Evolutionary conservation across 1,139 yeast species (phyloP).

Genomic region (Protomyces lactucae-debilis): DNA sequence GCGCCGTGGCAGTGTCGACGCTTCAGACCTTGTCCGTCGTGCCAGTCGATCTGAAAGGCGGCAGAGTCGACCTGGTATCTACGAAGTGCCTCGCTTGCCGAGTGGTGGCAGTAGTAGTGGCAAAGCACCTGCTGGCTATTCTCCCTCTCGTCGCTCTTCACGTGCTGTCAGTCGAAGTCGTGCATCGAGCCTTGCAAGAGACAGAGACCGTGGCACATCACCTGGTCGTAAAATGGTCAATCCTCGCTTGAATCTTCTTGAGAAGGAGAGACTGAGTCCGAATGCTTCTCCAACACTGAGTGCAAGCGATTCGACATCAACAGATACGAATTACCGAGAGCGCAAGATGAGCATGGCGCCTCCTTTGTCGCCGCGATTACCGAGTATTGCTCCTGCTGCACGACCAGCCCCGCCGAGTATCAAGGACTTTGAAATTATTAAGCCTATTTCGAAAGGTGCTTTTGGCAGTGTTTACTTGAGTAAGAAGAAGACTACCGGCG

Average conservation of each 20-base stretch:
- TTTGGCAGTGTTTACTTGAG: conserved; percentile 93
- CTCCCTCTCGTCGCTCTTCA: conserved; percentile 16
- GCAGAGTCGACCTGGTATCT: not conserved
- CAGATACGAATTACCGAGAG: conserved; percentile 25
- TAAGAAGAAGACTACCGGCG: conserved; percentile 78
- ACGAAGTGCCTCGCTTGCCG: conserved; percentile 18
- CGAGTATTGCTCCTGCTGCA: conserved; percentile 51
- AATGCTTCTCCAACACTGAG: conserved; percentile 18
- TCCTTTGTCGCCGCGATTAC: conserved; percentile 75
- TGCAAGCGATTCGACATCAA: conserved; percentile 29
- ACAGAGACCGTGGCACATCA: conserved; percentile 1
- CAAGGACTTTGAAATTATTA: conserved; percentile 80
- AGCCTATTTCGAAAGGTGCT: conserved; percentile 95
- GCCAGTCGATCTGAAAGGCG: not conserved
- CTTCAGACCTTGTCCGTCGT: not conserved
- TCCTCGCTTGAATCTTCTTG: conserved; percentile 8
- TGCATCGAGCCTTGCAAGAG: conserved; percentile 11
- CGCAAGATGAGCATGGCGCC: conserved; percentile 35
- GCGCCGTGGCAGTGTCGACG: not conserved
- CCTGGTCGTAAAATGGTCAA: conserved; percentile 7
- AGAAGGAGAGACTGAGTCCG: conserved; percentile 17
- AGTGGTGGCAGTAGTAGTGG: conserved; percentile 17
- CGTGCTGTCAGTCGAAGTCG: conserved; percentile 21
- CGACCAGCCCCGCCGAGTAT: conserved; percentile 58
- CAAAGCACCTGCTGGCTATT: conserved; percentile 12